Conservation (phyloP, 352 stramenopile genomes). For the Saprolegnia parasitica region DNA sequence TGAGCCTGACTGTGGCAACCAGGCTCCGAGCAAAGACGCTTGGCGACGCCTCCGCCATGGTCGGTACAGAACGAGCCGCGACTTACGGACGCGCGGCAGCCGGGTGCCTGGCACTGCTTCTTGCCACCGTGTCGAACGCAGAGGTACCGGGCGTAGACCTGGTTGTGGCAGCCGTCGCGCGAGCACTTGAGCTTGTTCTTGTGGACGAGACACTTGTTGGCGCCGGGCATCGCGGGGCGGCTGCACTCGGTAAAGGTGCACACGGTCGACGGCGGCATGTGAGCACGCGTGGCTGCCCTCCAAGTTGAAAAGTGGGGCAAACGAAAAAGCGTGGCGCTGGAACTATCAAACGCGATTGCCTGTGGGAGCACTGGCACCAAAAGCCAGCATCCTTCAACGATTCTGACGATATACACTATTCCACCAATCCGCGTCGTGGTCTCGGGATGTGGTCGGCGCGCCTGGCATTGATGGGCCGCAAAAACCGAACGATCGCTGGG, state of each 20-base stretch:
- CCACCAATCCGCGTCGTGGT: too few relatives aligned
- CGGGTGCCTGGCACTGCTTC: neutral
- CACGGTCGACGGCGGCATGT: neutral
- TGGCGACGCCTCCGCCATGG: neutral
- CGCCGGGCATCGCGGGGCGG: conserved; percentile 9
- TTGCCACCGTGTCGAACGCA: conserved; percentile 15
- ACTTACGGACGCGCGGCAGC: neutral
- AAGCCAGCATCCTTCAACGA: too few relatives aligned
- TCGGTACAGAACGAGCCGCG: neutral
- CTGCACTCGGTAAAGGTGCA: conserved; percentile 21
- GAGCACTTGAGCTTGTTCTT: conserved; percentile 23
- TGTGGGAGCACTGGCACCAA: too few relatives aligned
- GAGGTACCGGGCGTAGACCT: neutral
- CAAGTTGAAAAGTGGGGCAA: too few relatives aligned
- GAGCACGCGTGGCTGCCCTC: too few relatives aligned
- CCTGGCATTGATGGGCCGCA: too few relatives aligned
- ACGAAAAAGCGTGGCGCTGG: too few relatives aligned
- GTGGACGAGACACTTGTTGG: conserved; percentile 16
- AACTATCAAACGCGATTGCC: too few relatives aligned
- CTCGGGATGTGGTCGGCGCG: too few relatives aligned
- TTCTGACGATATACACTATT: too few relatives aligned
- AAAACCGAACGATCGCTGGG: too few relatives aligned
- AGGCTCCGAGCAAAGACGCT: neutral
- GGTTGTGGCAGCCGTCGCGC: conserved; percentile 15
- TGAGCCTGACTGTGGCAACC: neutral